Evolutionary conservation across 331 rosid genomes (phyloP).

Genomic region (Acacia pycnantha): DNA sequence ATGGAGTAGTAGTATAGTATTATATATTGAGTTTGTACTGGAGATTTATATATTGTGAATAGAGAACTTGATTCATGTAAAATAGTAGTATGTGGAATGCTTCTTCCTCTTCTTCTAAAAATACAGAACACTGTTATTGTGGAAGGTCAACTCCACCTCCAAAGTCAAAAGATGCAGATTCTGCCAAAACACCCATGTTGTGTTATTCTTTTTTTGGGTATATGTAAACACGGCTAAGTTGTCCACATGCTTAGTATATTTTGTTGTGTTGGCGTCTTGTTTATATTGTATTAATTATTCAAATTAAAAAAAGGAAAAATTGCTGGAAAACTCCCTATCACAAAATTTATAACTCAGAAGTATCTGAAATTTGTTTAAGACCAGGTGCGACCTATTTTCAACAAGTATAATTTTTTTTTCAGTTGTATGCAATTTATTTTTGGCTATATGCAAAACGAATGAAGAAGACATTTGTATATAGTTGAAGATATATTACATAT

Average conservation of each 20-base stretch:
- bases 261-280: not conserved
- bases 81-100: not conserved
- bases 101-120: not conserved
- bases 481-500: too few species aligned
- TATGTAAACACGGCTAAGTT: not conserved
- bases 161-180: not conserved
- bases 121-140: not conserved
- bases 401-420: too few species aligned
- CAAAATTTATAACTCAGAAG: too few species aligned
- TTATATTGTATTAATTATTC: too few species aligned
- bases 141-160: not conserved
- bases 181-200: not conserved
- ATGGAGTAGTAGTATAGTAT: not conserved
- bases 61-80: not conserved
- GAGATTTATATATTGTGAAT: not conserved
- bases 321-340: too few species aligned
- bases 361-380: too few species aligned
- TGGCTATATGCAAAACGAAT: too few species aligned
- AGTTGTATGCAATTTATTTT: too few species aligned
- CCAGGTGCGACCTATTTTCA: too few species aligned
- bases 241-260: not conserved
- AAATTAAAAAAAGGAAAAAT: too few species aligned
- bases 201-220: not conserved
- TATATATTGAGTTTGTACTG: not conserved
- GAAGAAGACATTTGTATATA: too few species aligned